Base-by-base conservation (phyloP, 2,329 filamentous ascomycete species). In the Davidsoniella australis region DNA sequence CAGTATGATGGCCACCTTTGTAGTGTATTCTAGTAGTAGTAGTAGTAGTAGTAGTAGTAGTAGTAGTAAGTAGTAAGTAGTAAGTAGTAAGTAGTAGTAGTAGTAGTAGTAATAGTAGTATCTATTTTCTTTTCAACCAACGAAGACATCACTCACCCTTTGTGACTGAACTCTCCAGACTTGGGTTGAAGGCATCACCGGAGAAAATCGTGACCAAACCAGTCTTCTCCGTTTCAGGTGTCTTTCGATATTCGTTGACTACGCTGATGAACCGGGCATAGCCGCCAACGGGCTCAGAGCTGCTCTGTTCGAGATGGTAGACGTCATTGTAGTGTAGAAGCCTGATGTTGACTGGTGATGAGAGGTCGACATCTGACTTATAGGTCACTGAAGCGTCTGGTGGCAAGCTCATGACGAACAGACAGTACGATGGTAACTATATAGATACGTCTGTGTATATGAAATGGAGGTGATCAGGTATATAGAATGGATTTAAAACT, bases 271-370 rank as follows among this genome's bases (percentile, higher is more conserved):
- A 94, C 44, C 88, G 75, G 26, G 84, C 71, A 40, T 83, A 73
- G 16, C 88, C 88, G 24, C 88, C 88, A 2, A 87, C 78, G 1
- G 88, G 88, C 60, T 94, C 85, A 14, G 82, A 77, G 23, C 84
- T 87, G 2, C 71, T 70, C 2, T 65, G 61, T 56, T 94, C 86
- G 48, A 94, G 75, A 58, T 94, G 88, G 63, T 94, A 94, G 53
- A 94, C 87, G 65, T 95, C 87, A 64, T 94, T 94, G 70, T 82
- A 94, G 66, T 94, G 88, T 29, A 94, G 62, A 49, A 94, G 65
- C n/a, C 87, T 78, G 46, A 94, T 66, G 61, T 86, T 82, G 41
- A 85, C 83, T 12, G 62, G 57, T 2, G 58, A 54, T 7, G 55
- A 50, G 4, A 55, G 53, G 6, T 52, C 49, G 8, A 51, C 29